phyloP scores from a whole-genome alignment of 768 basidiomycete species.

The Lentinula boryana region DNA sequence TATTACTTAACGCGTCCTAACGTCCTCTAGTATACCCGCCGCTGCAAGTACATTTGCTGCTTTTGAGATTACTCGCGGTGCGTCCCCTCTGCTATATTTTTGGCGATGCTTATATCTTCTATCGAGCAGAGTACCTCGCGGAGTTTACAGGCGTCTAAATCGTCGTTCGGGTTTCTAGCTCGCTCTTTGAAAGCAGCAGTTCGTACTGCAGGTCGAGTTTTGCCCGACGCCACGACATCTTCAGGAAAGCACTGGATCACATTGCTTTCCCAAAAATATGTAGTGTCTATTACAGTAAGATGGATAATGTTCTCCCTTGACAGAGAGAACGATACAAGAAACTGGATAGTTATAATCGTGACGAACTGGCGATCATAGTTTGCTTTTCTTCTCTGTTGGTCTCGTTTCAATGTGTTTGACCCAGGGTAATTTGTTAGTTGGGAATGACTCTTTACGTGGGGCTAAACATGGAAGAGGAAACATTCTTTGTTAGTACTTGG shows the following conservation, averaged over 20 bases:
- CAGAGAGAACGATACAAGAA: neutral
- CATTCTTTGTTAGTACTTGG: no score
- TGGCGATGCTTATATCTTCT: neutral
- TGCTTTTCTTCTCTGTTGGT: neutral
- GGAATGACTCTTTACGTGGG: neutral
- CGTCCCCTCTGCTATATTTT: neutral
- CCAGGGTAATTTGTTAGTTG: neutral
- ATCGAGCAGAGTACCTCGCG: neutral
- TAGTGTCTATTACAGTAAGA: neutral
- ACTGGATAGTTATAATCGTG: neutral
- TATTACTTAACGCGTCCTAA: neutral
- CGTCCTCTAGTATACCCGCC: slow-evolving; percentile 68
- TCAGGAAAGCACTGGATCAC: neutral
- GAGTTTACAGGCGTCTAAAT: neutral
- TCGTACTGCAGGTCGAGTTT: no score
- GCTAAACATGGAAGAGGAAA: neutral
- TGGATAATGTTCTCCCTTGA: neutral
- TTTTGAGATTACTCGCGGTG: slow-evolving; percentile 1
- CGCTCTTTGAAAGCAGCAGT: no score
- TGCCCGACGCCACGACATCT: no score
- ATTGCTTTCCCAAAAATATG: neutral
- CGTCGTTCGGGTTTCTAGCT: no score
- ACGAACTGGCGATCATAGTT: neutral
- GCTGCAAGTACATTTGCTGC: slow-evolving; percentile 81
- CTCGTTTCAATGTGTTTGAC: neutral